phyloP scores from a whole-genome alignment of 768 basidiomycete species.

The Kwoniella heveanensis region DNA sequence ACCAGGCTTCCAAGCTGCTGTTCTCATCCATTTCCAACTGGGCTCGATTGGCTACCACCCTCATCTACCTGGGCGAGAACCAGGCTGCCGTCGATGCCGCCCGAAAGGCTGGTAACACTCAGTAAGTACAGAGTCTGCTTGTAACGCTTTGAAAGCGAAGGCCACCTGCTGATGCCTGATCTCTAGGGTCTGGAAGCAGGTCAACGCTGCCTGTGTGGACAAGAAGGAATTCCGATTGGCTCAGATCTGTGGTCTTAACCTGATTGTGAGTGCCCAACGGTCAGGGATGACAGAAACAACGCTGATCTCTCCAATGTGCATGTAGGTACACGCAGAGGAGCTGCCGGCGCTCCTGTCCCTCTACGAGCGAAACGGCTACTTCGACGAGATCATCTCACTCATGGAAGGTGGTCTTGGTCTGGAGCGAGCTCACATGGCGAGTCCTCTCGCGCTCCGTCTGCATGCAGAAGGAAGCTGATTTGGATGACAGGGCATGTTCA shows the following conservation, averaged over 20 bases:
- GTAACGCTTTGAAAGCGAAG: not conserved
- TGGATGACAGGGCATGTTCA: conserved; percentile 74
- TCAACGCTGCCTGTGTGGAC: conserved; percentile 96
- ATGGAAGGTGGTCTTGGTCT: conserved; percentile 94
- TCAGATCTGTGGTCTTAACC: conserved; percentile 97
- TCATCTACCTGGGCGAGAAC: conserved; percentile 97
- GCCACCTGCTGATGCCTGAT: not conserved
- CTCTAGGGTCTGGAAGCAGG: conserved; percentile 98
- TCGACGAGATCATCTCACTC: conserved; percentile 87
- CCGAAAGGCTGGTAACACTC: conserved; percentile 98
- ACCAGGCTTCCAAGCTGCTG: conserved; percentile 92
- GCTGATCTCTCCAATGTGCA: not conserved
- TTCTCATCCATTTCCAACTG: conserved; percentile 98
- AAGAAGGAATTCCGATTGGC: conserved; percentile 96
- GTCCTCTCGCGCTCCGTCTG: conserved; percentile 3
- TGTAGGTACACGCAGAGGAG: conserved; percentile 49
- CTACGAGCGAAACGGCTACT: conserved; percentile 89
- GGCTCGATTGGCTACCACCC: conserved; percentile 95
- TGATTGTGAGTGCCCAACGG: conserved; percentile 96
- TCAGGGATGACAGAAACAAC: conserved; percentile 56
- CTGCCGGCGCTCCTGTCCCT: conserved; percentile 67
- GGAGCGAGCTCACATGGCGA: conserved; percentile 82
- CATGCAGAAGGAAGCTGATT: conserved; percentile 20
- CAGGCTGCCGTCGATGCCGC: conserved; percentile 98
- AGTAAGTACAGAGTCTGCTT: conserved; percentile 62